These are phyloP conservation scores for Limonium bicolor DNA, from an alignment of 148 eudicot species.

Conservation along the genomic window DNA sequence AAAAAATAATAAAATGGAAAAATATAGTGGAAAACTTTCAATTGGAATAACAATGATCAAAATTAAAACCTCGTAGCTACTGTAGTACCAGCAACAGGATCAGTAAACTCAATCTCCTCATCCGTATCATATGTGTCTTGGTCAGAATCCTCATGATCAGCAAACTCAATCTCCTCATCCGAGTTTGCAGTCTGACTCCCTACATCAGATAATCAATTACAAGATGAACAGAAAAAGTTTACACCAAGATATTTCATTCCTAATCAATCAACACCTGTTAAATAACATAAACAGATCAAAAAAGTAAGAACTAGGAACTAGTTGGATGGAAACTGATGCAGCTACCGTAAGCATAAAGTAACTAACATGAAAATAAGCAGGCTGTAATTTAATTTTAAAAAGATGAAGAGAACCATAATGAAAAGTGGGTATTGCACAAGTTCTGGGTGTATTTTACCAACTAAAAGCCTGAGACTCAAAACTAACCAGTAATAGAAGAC, in stretches of 20 bases:
- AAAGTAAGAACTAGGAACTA: no score
- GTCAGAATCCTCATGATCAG: conserved; percentile 35
- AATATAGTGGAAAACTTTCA: neutral
- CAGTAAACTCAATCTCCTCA: conserved; percentile 3
- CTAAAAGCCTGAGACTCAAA: no score
- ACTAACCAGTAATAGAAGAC: no score
- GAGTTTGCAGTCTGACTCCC: conserved; percentile 1
- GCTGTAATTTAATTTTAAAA: no score
- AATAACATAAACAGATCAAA: no score
- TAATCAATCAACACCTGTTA: neutral
- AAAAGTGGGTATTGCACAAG: no score
- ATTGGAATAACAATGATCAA: neutral
- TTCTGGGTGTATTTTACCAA: no score
- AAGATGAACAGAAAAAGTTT: neutral
- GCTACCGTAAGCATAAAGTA: no score
- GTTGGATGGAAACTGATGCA: no score
- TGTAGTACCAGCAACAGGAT: conserved; percentile 17
- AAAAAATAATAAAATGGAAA: neutral
- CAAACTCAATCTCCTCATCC: neutral
- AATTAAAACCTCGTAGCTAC: conserved; percentile 39
- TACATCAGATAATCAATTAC: conserved; percentile 8
- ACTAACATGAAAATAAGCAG: no score
- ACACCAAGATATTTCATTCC: neutral
- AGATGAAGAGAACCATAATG: no score
- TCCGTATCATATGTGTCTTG: conserved; percentile 26